Percentiles rank a stretch among this genome's conserved stretches.
These are phyloP conservation scores for Zygnema cylindricum DNA, from an alignment of 139 green algal genomes.

Conservation along the genomic window DNA sequence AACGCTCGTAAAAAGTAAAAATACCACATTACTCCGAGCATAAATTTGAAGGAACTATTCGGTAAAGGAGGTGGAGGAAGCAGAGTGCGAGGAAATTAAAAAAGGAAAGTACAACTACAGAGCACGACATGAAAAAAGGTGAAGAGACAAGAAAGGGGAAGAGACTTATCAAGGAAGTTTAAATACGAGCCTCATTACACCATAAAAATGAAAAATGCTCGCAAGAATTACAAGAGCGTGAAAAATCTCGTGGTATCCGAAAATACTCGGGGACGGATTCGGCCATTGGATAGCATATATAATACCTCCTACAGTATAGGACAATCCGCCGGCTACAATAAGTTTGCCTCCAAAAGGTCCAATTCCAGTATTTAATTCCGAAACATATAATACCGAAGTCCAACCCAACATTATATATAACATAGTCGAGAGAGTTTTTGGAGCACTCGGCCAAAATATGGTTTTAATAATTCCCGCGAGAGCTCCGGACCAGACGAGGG, in stretches of 20 bases:
- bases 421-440: background rate
- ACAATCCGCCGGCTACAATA: slow-evolving; percentile 23
- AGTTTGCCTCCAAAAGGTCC: background rate
- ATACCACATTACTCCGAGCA: no score
- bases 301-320: slow-evolving; percentile 61
- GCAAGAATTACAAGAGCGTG: slow-evolving; percentile 55
- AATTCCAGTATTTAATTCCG: background rate
- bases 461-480: slow-evolving; percentile 52
- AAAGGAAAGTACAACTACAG: no score
- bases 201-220: background rate
- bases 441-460: slow-evolving; percentile 57
- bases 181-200: background rate
- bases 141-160: no score
- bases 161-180: no score
- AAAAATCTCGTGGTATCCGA: slow-evolving; percentile 71
- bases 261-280: slow-evolving; percentile 52
- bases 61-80: no score
- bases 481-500: slow-evolving; percentile 57
- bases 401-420: background rate
- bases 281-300: slow-evolving; percentile 61
- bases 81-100: no score
- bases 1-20: no score
- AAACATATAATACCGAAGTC: background rate
- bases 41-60: no score
- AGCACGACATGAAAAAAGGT: no score